Evolutionary conservation across 192 early-diverging fungal genomes (phyloP).

Genomic region (Diversispora epigaea): DNA sequence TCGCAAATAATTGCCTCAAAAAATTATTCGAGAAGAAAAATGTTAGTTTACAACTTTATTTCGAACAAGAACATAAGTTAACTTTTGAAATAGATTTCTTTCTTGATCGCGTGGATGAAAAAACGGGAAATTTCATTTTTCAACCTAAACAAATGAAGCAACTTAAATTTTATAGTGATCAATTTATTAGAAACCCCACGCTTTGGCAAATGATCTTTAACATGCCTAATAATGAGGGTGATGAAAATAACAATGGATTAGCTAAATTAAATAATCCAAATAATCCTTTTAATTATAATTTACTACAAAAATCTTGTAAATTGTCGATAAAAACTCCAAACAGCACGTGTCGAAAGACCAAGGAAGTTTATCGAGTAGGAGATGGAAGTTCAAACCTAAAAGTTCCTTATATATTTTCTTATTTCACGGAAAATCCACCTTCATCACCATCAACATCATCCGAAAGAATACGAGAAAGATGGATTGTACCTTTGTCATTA

Average conservation of each 20-base stretch:
- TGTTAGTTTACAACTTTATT: neutral
- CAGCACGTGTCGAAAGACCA: neutral
- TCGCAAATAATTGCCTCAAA: neutral
- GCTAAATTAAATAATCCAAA: neutral
- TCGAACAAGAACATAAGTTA: slow-evolving; percentile 17
- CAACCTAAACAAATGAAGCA: neutral
- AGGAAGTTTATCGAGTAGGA: slow-evolving; percentile 2
- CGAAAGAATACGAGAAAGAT: neutral
- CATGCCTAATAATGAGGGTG: too few species aligned
- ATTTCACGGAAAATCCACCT: neutral
- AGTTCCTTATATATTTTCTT: slow-evolving; percentile 1
- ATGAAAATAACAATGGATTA: too few species aligned
- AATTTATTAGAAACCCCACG: neutral
- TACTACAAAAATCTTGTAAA: slow-evolving; percentile 5
- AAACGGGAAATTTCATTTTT: slow-evolving; percentile 10
- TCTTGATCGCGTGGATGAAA: neutral
- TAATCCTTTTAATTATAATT: neutral
- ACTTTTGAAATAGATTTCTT: neutral
- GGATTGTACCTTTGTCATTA: neutral
- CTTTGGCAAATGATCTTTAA: neutral
- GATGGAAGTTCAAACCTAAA: neutral
- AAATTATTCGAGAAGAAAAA: neutral
- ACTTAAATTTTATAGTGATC: neutral
- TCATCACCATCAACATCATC: neutral
- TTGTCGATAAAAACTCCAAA: neutral